Conservation (phyloP, 805 yeast genomes). For the Candida easanensis region DNA sequence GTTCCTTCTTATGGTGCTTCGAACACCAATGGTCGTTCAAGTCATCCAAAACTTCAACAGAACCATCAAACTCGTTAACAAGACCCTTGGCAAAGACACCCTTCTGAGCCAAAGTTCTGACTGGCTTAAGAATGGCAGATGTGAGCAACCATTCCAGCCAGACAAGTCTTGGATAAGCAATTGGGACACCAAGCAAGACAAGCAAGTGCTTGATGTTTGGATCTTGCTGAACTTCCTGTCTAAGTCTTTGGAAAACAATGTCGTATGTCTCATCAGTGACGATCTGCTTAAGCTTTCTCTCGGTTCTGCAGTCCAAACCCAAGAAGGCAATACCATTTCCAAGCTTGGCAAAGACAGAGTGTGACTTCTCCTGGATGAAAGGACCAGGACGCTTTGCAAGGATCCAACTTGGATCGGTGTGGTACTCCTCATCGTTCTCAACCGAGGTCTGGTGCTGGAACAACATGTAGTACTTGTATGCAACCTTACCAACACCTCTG, state of each 20-base stretch:
- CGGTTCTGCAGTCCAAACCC: slow-evolving; percentile 93
- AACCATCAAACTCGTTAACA: slow-evolving; percentile 90
- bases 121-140: slow-evolving; percentile 58
- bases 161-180: slow-evolving; percentile 89
- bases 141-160: slow-evolving; percentile 81
- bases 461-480: slow-evolving; percentile 83
- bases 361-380: slow-evolving; percentile 61
- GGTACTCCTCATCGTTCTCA: slow-evolving; percentile 38
- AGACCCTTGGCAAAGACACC: slow-evolving; percentile 68
- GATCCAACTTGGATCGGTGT: slow-evolving; percentile 57
- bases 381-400: slow-evolving; percentile 58
- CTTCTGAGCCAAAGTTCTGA: slow-evolving; percentile 55
- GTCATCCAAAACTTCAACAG: slow-evolving; percentile 88
- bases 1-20: slow-evolving; percentile 76
- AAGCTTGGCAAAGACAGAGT: slow-evolving; percentile 67
- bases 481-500: slow-evolving; percentile 67
- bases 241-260: slow-evolving; percentile 55
- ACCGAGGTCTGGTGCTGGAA: slow-evolving; percentile 82
- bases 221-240: slow-evolving; percentile 47
- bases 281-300: slow-evolving; percentile 63
- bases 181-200: slow-evolving; percentile 90
- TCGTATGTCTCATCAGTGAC: slow-evolving; percentile 56
- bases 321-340: slow-evolving; percentile 71
- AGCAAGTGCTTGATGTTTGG: slow-evolving; percentile 69
- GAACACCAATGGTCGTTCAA: slow-evolving; percentile 98